phyloP scores from a whole-genome alignment of 805 yeast species.

The Spathaspora gorwiae region DNA sequence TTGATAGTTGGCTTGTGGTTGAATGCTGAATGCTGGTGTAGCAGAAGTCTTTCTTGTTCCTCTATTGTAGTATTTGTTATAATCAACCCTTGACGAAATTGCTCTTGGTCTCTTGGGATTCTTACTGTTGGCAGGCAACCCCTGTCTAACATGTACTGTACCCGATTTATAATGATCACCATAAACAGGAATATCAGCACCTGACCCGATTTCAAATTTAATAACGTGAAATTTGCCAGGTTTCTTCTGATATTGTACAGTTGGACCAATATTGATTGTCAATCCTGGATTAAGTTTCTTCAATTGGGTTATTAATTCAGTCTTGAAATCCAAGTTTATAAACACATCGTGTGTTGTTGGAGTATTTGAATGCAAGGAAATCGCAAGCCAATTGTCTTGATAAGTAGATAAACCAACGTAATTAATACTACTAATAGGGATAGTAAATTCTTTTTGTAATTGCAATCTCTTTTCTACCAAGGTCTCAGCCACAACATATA shows the following conservation, averaged over 20 bases:
- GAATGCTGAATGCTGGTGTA: conserved; percentile 1
- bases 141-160: conserved; percentile 73
- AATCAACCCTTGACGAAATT: conserved; percentile 33
- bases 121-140: conserved; percentile 68
- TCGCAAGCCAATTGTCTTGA: conserved; percentile 92
- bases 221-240: conserved; percentile 79
- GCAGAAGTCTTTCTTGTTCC: conserved; percentile 13
- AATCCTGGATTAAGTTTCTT: conserved; percentile 57
- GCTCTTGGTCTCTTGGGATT: conserved; percentile 75
- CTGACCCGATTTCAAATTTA: conserved; percentile 57
- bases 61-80: conserved; percentile 38
- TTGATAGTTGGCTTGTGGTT: conserved; percentile 7
- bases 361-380: conserved; percentile 46
- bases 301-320: conserved; percentile 77
- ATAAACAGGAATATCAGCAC: conserved; percentile 51
- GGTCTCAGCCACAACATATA: conserved; percentile 71
- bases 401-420: conserved; percentile 65
- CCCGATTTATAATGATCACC: conserved; percentile 86
- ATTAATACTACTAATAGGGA: conserved; percentile 56
- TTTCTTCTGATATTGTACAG: conserved; percentile 82
- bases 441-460: conserved; percentile 58
- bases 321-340: conserved; percentile 77
- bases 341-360: conserved; percentile 69
- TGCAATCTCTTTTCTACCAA: conserved; percentile 54
- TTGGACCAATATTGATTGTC: conserved; percentile 61